A percentile compares a stretch with the other conserved stretches of the same genome.
These are phyloP conservation scores for Phenoliferia sp. DNA, from an alignment of 1,284 basidiomycete species.

Conservation along the genomic window DNA sequence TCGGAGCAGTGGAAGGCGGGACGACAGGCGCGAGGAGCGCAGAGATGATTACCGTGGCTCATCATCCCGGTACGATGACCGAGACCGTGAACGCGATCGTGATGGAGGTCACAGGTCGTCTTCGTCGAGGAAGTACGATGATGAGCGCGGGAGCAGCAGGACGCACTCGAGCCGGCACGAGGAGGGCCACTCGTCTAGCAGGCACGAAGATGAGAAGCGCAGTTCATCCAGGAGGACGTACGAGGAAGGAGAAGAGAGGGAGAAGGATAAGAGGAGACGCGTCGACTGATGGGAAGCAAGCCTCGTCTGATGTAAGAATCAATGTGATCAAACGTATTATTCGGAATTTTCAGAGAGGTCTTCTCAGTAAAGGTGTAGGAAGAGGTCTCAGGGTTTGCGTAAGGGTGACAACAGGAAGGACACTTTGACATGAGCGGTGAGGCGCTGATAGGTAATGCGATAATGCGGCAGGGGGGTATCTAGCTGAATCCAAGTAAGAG, in stretches of 20 bases:
- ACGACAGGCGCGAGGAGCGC: no score
- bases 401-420: no score
- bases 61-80: constrained; percentile 14
- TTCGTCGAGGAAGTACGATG: background rate
- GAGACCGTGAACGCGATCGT: constrained; percentile 2
- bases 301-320: no score
- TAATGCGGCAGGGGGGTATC: no score
- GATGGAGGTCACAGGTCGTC: constrained; percentile 11
- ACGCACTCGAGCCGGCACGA: constrained; percentile 11
- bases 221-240: constrained; percentile 12
- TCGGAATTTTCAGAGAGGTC: no score
- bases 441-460: no score
- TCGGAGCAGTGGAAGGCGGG: constrained; percentile 5
- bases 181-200: constrained; percentile 6
- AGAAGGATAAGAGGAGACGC: constrained; percentile 16
- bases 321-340: no score
- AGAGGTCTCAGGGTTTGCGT: no score
- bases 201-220: constrained; percentile 8
- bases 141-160: background rate
- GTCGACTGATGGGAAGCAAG: constrained; percentile 3
- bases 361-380: no score
- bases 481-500: no score
- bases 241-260: constrained; percentile 8
- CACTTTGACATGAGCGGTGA: no score
- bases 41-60: constrained; percentile 14